phyloP scores from a whole-genome alignment of 805 yeast genomes.

The Barnettozyma wickerhamii region DNA sequence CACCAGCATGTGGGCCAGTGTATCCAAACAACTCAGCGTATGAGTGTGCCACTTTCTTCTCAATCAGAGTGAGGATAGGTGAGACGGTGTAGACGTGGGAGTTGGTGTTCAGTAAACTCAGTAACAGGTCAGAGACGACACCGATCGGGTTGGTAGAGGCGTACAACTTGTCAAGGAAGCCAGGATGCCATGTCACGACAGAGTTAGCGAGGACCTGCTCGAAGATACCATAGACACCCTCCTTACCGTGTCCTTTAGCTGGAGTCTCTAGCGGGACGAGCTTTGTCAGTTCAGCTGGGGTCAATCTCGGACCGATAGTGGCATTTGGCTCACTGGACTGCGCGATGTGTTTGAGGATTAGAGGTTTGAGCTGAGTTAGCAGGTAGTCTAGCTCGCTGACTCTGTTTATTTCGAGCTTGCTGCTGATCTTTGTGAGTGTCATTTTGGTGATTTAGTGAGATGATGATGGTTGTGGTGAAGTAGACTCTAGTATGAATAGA shows the following conservation, averaged over 20 bases:
- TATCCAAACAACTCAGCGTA: constrained; percentile 69
- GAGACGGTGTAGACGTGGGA: constrained; percentile 84
- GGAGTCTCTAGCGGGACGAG: constrained; percentile 33
- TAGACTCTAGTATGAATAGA: too few species aligned
- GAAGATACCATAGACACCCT: constrained; percentile 44
- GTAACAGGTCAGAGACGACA: constrained; percentile 62
- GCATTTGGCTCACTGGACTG: constrained; percentile 39
- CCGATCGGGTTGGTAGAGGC: constrained; percentile 88
- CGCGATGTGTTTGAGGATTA: constrained; percentile 51
- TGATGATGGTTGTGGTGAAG: too few species aligned
- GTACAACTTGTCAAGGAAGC: constrained; percentile 77
- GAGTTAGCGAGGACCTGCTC: constrained; percentile 59
- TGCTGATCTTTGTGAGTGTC: constrained; percentile 23
- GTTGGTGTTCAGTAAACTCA: constrained; percentile 73
- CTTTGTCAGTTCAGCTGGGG: constrained; percentile 44
- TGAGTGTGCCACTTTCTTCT: constrained; percentile 58
- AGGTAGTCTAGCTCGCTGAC: constrained; percentile 54
- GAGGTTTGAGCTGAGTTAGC: constrained; percentile 45
- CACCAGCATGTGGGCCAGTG: constrained; percentile 56
- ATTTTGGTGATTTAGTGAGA: constrained; percentile 1
- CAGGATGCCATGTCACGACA: constrained; percentile 84
- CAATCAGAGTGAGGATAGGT: constrained; percentile 73
- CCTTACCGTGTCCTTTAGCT: constrained; percentile 34
- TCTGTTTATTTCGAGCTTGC: constrained; percentile 43
- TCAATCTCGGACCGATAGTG: constrained; percentile 46